Evolutionary conservation across 768 basidiomycete species (phyloP), one percentile per base, ranked within the genome.

Genomic region (Mycena capillaripes): DNA sequence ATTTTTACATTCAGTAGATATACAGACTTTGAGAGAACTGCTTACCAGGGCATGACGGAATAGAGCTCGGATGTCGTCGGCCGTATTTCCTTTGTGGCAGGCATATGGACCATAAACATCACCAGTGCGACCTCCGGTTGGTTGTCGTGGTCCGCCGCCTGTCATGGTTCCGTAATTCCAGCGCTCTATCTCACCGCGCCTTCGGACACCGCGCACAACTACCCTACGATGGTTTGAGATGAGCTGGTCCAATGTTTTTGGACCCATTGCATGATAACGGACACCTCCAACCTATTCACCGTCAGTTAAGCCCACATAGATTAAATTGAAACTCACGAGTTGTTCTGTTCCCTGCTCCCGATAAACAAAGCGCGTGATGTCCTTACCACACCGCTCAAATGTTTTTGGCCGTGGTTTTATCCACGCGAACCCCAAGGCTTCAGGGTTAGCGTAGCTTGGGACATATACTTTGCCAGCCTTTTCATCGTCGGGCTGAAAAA

Each of bases 161-260:
- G 60, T 62, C 63, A 64, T 64, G 30, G n/a, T 38, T 4, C 63
- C 50, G 29, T 64, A 40, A 0, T 46, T 44, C 63, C 50, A 64
- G 6, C 17, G 44, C 11, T 64, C 44, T 34, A 64, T 64, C 3
- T 17, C 38, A 4, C 23, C 36, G 2, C 30, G 48, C 3, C 63
- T 48, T 1, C 46, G 23, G 2, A 64, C n/a, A 0, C 17, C 34
- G 1, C 46, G n/a, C 0, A 64, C 34, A 1, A 4, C 12, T 10
- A 53, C 63, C 10, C 21, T 23, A 1, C 50, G 19, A n/a, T 64
- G 63, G 16, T 64, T 64, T 3, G 32, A 4, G 2, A 38, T 4
- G 23, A 64, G 23, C 4, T 11, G 23, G 10, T 25, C 21, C 17
- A 53, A 16, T 1, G 32, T 53, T 14, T 25, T 21, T 10, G 23